Conservation (phyloP, 257 asterid genomes). For the Solanum clarkiae region DNA sequence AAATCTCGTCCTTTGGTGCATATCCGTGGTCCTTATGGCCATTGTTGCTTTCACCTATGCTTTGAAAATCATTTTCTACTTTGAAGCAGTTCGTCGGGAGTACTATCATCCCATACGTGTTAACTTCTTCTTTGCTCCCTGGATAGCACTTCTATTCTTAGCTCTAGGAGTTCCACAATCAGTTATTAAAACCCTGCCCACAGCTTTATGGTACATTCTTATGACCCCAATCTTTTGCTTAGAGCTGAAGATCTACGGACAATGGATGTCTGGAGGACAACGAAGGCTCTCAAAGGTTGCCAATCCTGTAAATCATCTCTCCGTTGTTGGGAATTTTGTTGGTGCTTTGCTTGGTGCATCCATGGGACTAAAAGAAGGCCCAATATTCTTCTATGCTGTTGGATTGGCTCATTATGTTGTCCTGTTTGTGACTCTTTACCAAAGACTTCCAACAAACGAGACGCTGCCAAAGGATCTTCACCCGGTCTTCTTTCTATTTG, state of each 20-base stretch:
- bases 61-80: constrained; percentile 58
- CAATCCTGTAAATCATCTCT: constrained; percentile 67
- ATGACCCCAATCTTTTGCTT: constrained; percentile 59
- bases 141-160: constrained; percentile 56
- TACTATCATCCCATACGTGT: constrained; percentile 78
- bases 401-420: constrained; percentile 84
- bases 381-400: constrained; percentile 73
- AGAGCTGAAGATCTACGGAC: constrained; percentile 85
- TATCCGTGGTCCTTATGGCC: constrained; percentile 33
- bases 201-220: constrained; percentile 50
- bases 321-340: constrained; percentile 71
- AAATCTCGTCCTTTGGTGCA: constrained; percentile 55
- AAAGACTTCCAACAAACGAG: constrained; percentile 82
- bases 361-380: constrained; percentile 84
- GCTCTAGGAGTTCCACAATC: constrained; percentile 53
- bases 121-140: constrained; percentile 95
- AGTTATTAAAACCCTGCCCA: constrained; percentile 19
- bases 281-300: constrained; percentile 85
- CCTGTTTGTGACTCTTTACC: constrained; percentile 79
- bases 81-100: constrained; percentile 92
- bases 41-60: constrained; percentile 25
- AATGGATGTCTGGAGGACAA: constrained; percentile 95
- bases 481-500: constrained; percentile 85
- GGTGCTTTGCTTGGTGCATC: constrained; percentile 90
- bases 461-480: constrained; percentile 89